phyloP scores from a whole-genome alignment of 2,329 filamentous ascomycete genomes.

The Endothia cerciana region DNA sequence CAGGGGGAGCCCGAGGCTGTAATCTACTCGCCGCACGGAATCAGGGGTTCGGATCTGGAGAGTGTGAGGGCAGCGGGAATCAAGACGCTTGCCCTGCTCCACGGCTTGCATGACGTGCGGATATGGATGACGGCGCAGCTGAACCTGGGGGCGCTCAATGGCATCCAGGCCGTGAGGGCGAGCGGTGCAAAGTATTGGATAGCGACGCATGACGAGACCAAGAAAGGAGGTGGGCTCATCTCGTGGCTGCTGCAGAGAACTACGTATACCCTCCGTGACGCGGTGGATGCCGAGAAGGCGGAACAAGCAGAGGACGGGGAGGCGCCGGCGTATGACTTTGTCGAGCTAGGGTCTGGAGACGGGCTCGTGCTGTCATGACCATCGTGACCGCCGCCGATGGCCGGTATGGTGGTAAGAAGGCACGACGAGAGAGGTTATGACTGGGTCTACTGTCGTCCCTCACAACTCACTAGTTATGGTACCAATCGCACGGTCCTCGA shows the following conservation, averaged over 20 bases:
- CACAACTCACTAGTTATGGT: neutral
- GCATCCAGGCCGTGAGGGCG: conserved; percentile 56
- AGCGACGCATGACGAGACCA: conserved; percentile 67
- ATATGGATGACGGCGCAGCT: conserved; percentile 55
- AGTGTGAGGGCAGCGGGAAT: conserved; percentile 50
- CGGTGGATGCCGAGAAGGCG: conserved; percentile 43
- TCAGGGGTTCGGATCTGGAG: conserved; percentile 50
- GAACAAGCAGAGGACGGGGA: conserved; percentile 34
- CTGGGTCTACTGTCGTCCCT: too few species aligned
- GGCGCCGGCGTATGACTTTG: conserved; percentile 50
- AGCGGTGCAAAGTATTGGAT: conserved; percentile 65
- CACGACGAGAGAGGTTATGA: neutral
- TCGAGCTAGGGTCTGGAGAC: conserved; percentile 60
- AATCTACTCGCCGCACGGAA: conserved; percentile 68
- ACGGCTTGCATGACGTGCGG: conserved; percentile 67
- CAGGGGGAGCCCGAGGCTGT: conserved; percentile 57
- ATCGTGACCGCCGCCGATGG: neutral
- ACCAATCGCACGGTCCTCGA: neutral
- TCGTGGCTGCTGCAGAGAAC: conserved; percentile 53
- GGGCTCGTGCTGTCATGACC: conserved; percentile 51
- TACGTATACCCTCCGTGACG: conserved; percentile 48
- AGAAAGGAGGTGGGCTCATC: conserved; percentile 61
- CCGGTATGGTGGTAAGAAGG: neutral
- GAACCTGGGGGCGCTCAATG: conserved; percentile 67
- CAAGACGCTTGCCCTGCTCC: conserved; percentile 60